Percentiles rank a stretch among this genome's conserved stretches.
phyloP scores from a whole-genome alignment of 2,329 filamentous ascomycete species.

The Aspergillus quadrilineatus region DNA sequence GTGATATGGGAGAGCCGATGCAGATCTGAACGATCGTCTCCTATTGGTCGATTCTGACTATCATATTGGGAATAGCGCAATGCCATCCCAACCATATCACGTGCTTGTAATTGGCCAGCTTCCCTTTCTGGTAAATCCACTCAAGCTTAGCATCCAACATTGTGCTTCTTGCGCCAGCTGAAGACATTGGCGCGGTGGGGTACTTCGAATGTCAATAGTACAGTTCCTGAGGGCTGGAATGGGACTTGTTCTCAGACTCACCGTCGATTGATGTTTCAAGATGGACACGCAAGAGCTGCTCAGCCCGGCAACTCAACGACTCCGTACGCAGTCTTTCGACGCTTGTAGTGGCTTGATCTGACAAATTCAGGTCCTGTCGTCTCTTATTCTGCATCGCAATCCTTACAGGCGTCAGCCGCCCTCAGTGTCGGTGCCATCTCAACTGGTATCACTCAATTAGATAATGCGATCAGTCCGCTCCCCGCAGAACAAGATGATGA shows the following conservation, averaged over 20 bases:
- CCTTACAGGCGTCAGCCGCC: constrained; percentile 30
- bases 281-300: constrained; percentile 32
- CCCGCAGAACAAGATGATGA: constrained; percentile 16
- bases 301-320: constrained; percentile 31
- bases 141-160: background rate
- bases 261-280: background rate
- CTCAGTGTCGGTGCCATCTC: constrained; percentile 23
- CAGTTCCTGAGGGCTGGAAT: no score
- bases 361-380: constrained; percentile 29
- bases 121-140: background rate
- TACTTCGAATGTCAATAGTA: no score
- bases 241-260: background rate
- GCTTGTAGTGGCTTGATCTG: background rate
- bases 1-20: background rate
- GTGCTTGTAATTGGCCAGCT: background rate
- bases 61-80: background rate
- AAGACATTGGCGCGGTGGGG: no score
- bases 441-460: constrained; percentile 51
- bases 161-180: no score
- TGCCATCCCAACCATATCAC: constrained; percentile 1
- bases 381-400: constrained; percentile 40
- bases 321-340: constrained; percentile 25
- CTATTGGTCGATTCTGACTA: background rate
- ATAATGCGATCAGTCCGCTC: constrained; percentile 34
- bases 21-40: no score